Conservation (phyloP, 2,329 filamentous ascomycete species). For the Pestalotiopsis sp. region DNA sequence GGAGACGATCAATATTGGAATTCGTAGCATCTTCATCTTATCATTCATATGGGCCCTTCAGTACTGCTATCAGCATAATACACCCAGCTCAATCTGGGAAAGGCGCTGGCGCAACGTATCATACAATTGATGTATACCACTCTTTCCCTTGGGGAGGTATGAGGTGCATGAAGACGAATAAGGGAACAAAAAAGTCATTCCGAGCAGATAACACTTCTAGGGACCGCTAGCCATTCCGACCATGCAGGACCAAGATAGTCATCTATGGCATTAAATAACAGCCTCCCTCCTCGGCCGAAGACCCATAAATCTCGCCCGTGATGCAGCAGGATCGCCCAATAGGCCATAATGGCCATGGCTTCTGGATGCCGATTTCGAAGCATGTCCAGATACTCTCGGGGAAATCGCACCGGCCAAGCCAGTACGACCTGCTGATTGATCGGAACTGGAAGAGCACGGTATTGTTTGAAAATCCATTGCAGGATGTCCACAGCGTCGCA, state of each 20-base stretch:
- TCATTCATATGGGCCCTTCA: too few species aligned
- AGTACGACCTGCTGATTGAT: neutral
- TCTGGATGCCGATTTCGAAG: slow-evolving; percentile 39
- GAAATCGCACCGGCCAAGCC: neutral
- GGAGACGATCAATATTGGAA: too few species aligned
- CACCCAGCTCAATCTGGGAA: too few species aligned
- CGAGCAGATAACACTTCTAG: slow-evolving; percentile 10
- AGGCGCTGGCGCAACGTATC: neutral
- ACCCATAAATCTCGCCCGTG: slow-evolving; percentile 35
- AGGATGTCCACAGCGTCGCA: neutral
- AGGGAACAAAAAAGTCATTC: neutral
- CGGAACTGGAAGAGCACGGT: neutral
- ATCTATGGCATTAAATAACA: neutral
- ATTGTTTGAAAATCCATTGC: neutral
- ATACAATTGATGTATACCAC: neutral
- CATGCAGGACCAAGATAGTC: neutral
- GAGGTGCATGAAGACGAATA: neutral
- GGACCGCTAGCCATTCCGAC: slow-evolving; percentile 24
- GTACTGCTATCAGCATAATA: too few species aligned
- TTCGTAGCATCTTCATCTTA: too few species aligned
- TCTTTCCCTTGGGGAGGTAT: neutral
- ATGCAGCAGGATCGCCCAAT: slow-evolving; percentile 44
- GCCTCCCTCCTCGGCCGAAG: slow-evolving; percentile 28
- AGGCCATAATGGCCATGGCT: slow-evolving; percentile 43
- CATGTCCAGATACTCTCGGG: slow-evolving; percentile 32